Evolutionary conservation across 2,329 filamentous ascomycete genomes (phyloP).

Genomic region (Aspergillus sp.): DNA sequence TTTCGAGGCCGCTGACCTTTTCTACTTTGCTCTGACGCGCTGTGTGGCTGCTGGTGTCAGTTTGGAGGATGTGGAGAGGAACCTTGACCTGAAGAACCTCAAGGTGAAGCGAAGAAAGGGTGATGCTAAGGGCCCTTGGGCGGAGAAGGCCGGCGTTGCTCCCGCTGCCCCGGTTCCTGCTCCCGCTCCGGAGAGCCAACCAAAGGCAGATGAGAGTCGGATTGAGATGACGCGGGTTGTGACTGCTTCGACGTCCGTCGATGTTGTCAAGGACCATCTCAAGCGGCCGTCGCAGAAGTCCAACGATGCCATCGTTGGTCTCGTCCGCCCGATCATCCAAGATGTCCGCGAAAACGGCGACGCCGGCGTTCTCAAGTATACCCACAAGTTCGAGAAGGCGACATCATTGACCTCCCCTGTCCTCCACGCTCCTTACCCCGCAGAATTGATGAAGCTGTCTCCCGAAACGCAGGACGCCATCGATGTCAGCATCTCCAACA

Average conservation of each 20-base stretch:
- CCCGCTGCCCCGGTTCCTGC: conserved; percentile 48
- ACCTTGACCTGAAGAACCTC: conserved; percentile 88
- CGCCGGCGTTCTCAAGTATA: conserved; percentile 84
- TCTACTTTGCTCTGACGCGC: conserved; percentile 94
- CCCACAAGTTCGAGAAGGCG: conserved; percentile 97
- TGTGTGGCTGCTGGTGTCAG: conserved; percentile 81
- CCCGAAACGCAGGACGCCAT: conserved; percentile 88
- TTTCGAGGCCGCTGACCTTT: conserved; percentile 90
- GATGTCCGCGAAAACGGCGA: conserved; percentile 83
- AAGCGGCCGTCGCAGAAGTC: conserved; percentile 92
- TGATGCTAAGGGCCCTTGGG: conserved; percentile 92
- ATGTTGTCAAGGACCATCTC: conserved; percentile 70
- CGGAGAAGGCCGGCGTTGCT: conserved; percentile 74
- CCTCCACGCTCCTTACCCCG: conserved; percentile 82
- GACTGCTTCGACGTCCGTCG: conserved; percentile 61
- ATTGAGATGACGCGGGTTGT: conserved; percentile 84
- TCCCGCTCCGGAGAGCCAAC: conserved; percentile 34
- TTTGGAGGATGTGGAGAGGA: conserved; percentile 85
- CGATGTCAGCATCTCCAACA: conserved; percentile 91
- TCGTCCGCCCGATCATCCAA: conserved; percentile 88
- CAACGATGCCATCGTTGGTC: conserved; percentile 87
- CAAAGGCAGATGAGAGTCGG: conserved; percentile 48
- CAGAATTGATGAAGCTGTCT: conserved; percentile 79
- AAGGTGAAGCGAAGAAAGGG: conserved; percentile 93
- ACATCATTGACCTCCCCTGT: conserved; percentile 87